A percentile compares a stretch with the other conserved stretches of the same genome.
These are phyloP conservation scores for Hypericum perforatum DNA, from an alignment of 345 rosid genomes.

Conservation along the genomic window DNA sequence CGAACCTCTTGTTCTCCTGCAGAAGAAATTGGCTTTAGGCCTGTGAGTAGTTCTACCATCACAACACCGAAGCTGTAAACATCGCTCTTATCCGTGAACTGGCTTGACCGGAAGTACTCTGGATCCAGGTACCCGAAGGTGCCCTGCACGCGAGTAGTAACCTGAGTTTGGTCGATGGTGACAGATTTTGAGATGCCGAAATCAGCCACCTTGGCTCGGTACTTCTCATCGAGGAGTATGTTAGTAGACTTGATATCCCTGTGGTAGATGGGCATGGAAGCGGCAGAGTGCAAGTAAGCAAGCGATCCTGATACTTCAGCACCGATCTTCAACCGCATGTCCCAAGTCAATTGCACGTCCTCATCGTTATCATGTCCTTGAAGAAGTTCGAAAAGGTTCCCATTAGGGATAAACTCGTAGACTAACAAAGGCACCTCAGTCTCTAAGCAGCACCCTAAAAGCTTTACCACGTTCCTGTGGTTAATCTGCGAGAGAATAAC, in stretches of 20 bases:
- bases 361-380: background rate
- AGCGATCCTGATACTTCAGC: background rate
- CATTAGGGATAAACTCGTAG: background rate
- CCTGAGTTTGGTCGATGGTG: background rate
- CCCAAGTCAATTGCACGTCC: background rate
- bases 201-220: background rate
- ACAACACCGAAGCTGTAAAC: too few species aligned
- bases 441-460: too few species aligned
- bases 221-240: background rate
- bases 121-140: constrained; percentile 1
- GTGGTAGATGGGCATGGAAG: background rate
- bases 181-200: background rate
- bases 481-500: too few species aligned
- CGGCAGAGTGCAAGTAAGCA: background rate
- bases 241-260: background rate
- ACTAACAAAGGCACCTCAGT: too few species aligned
- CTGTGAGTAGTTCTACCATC: background rate
- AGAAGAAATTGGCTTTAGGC: background rate
- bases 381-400: background rate
- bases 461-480: too few species aligned
- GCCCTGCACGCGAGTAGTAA: background rate
- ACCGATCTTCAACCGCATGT: background rate
- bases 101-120: background rate
- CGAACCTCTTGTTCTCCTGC: background rate
- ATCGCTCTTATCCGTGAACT: background rate